Percentiles rank a stretch among this genome's conserved stretches.
phyloP scores from a whole-genome alignment of 371 early-diverging fungal genomes.

The Saksenaea oblongispora region DNA sequence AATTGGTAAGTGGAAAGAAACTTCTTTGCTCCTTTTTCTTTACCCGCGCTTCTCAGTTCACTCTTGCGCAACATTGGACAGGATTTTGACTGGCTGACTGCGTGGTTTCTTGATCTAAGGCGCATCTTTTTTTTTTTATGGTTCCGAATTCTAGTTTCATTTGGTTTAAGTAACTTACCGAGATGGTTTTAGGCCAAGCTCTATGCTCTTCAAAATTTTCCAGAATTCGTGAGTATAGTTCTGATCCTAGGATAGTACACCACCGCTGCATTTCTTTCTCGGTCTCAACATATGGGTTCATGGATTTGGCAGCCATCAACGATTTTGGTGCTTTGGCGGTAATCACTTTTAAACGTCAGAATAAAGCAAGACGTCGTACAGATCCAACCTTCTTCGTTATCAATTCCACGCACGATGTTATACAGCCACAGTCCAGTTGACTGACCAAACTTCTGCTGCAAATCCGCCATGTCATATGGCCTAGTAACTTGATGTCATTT shows the following conservation, averaged over 20 bases:
- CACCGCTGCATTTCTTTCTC: conserved; percentile 47
- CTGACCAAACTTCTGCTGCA: conserved; percentile 42
- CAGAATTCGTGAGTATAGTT: conserved; percentile 55
- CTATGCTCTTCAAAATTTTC: conserved; percentile 50
- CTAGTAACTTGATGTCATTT: conserved; percentile 10
- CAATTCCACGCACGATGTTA: conserved; percentile 66
- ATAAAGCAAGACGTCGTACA: not conserved
- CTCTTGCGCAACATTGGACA: conserved; percentile 20
- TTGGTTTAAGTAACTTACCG: conserved; percentile 19
- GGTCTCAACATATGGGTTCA: conserved; percentile 35
- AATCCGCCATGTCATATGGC: conserved; percentile 30
- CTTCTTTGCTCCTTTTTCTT: not conserved
- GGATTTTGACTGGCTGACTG: conserved; percentile 27
- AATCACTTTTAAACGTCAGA: conserved; percentile 30
- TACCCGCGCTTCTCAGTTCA: conserved; percentile 27
- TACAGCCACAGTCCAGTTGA: conserved; percentile 59
- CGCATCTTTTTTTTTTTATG: not conserved
- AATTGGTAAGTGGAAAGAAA: not conserved
- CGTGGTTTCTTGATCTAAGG: not conserved
- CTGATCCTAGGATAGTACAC: conserved; percentile 57
- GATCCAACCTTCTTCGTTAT: conserved; percentile 54
- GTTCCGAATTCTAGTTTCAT: not conserved
- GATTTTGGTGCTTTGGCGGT: conserved; percentile 55
- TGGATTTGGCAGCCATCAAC: conserved; percentile 60
- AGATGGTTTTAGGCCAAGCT: conserved; percentile 57